These are phyloP conservation scores for Carnegiea gigantea DNA, from an alignment of 179 eudicot genomes.

Conservation along the genomic window DNA sequence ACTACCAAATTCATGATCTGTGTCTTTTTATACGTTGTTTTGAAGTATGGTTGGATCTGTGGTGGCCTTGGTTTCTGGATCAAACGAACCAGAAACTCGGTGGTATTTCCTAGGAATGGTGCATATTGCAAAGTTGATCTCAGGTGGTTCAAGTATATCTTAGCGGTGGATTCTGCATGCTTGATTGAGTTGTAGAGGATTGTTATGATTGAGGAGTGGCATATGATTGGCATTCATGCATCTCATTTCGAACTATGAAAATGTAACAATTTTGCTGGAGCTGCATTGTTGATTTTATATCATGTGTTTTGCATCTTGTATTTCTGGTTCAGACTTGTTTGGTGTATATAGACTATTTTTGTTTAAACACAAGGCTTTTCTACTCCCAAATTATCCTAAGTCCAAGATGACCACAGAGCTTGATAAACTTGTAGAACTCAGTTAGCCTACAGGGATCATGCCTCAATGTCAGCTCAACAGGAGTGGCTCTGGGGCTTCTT, in stretches of 20 bases:
- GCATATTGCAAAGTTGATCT: not conserved
- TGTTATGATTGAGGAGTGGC: not conserved
- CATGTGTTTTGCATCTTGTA: conserved; percentile 13
- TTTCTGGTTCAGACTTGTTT: conserved; percentile 15
- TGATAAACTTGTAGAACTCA: no score
- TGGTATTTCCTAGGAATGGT: not conserved
- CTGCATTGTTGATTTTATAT: not conserved
- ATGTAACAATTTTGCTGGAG: conserved; percentile 28
- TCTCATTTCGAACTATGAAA: conserved; percentile 1
- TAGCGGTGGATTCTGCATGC: not conserved
- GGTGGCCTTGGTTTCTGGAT: conserved; percentile 11
- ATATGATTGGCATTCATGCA: conserved; percentile 14
- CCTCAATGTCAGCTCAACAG: not conserved
- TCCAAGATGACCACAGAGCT: not conserved
- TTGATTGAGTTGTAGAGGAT: conserved; percentile 14
- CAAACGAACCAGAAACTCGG: not conserved
- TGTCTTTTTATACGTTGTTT: not conserved
- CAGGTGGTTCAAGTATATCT: not conserved
- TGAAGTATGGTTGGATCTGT: conserved; percentile 14
- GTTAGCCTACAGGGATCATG: not conserved
- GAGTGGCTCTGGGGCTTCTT: no score
- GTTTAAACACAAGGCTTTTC: not conserved
- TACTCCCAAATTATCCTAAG: not conserved
- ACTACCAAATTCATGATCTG: conserved; percentile 39
- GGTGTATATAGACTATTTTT: conserved; percentile 23